These are phyloP conservation scores for Ogataea hybrid DNA, from an alignment of 1,139 yeast species.

Conservation along the genomic window DNA sequence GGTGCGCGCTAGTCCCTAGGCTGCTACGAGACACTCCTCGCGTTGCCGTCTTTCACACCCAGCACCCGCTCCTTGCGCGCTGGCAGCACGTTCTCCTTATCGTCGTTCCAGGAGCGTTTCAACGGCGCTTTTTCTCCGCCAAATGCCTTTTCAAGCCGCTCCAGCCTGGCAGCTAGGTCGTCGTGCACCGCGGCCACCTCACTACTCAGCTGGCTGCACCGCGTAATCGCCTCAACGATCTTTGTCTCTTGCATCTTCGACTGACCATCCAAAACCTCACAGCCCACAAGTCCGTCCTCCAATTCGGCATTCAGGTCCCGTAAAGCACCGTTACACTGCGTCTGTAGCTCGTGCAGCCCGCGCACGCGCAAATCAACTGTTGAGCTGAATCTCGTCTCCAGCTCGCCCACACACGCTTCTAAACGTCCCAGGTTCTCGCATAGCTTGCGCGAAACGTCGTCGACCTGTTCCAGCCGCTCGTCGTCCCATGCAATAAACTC, in stretches of 20 bases:
- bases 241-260: not conserved
- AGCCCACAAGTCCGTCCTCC: not conserved
- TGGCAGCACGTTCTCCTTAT: too few species aligned
- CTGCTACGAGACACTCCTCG: not conserved
- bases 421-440: constrained; percentile 2
- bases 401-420: constrained; percentile 1
- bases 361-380: not conserved
- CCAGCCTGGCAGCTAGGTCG: not conserved
- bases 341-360: not conserved
- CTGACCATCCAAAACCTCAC: not conserved
- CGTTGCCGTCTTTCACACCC: not conserved
- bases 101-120: constrained; percentile 2
- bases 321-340: not conserved
- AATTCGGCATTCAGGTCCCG: not conserved
- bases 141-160: not conserved
- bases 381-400: not conserved
- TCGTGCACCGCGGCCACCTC: not conserved
- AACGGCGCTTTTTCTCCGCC: not conserved
- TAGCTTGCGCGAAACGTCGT: constrained; percentile 1
- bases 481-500: constrained; percentile 1
- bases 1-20: not conserved
- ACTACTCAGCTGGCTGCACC: not conserved
- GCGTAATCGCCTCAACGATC: not conserved
- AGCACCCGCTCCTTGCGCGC: too few species aligned
- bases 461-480: not conserved